Evolutionary conservation across 2,329 filamentous ascomycete species (phyloP), one percentile per base, ranked within the genome.

Genomic region (Fusarium napiforme): DNA sequence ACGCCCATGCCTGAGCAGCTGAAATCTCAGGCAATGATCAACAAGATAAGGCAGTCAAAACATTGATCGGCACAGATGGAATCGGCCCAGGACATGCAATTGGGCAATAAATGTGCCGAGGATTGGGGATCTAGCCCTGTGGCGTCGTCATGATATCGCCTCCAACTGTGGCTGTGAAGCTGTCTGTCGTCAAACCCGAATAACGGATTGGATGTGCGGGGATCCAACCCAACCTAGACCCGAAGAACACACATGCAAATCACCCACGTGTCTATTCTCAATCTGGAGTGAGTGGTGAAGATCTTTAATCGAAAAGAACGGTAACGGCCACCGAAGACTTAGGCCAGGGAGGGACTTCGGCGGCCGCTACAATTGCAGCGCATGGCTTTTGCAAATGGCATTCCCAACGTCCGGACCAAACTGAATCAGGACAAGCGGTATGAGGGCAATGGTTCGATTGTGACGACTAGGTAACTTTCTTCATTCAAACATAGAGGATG

Each of bases 391-490:
- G 40, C 37, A 50, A 74, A 71, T 62, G 67, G 58, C 71, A 73
- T 73, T 74, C 67, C 71, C 57, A 73, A 68, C 61, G 62, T 68
- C 49, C 34, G 47, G 32, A 43, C 73, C 72, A 76, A 47, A 40
- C 74, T 77, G 46, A 50, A 78, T 70, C 55, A 62, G 71, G 76
- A 19, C 58, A 78, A 73, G 74, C 60, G 60, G 70, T 59, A 53
- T 21, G 42, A 56, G 58, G 23, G 57, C 67, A 55, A 77, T 78
- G 76, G 76, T 75, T 71, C 72, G 76, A 78, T 78, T 75, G 66
- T 73, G 76, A 77, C 59, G 64, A 53, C 53, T 64, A 46, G 56
- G 55, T 43, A 40, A 39, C 37, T 60, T 73, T 59, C 50, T 66
- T 40, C 34, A 43, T 61, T 72, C 49, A 60, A 64, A 64, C 42